Evolutionary conservation across 2,329 filamentous ascomycete genomes (phyloP).

Genomic region (Claviceps sp.): DNA sequence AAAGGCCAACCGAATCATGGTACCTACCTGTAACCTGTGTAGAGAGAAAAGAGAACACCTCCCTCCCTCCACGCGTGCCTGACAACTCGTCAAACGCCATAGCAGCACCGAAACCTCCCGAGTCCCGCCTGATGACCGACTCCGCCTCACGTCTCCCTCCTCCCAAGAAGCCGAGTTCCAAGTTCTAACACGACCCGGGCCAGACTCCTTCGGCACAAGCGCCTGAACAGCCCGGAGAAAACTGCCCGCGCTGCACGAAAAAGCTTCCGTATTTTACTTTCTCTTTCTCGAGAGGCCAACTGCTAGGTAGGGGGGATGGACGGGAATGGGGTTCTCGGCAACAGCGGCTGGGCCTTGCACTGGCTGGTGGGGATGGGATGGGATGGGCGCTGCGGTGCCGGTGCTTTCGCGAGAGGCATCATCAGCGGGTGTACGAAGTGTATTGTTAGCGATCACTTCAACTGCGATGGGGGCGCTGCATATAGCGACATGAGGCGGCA

Average conservation of each 20-base stretch:
- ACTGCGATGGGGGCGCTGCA: slow-evolving; percentile 37
- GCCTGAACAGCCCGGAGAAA: slow-evolving; percentile 12
- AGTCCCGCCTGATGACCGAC: slow-evolving; percentile 38
- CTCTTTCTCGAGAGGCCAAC: slow-evolving; percentile 45
- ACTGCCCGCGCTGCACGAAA: slow-evolving; percentile 36
- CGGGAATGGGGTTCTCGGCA: slow-evolving; percentile 47
- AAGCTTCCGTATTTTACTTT: slow-evolving; percentile 40
- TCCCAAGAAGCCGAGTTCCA: slow-evolving; percentile 42
- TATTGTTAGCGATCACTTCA: no score
- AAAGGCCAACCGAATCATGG: no score
- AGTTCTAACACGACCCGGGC: slow-evolving; percentile 43
- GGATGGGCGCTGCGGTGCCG: slow-evolving; percentile 35
- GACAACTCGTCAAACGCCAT: slow-evolving; percentile 24
- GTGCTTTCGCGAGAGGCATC: slow-evolving; percentile 30
- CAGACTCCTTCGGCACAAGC: slow-evolving; percentile 21
- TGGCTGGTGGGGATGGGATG: slow-evolving; percentile 35
- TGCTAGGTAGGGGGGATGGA: slow-evolving; percentile 45
- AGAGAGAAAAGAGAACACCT: slow-evolving; percentile 49
- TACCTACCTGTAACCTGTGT: slow-evolving; percentile 6
- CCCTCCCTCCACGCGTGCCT: neutral
- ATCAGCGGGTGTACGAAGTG: slow-evolving; percentile 29
- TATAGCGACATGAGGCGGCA: slow-evolving; percentile 41
- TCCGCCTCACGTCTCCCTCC: slow-evolving; percentile 43
- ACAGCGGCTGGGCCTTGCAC: slow-evolving; percentile 50
- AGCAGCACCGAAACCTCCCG: slow-evolving; percentile 16